Percentiles rank a stretch among this genome's conserved stretches.
phyloP scores from a whole-genome alignment of 2,329 filamentous ascomycete species.

The Arthrobotrys musiformis region DNA sequence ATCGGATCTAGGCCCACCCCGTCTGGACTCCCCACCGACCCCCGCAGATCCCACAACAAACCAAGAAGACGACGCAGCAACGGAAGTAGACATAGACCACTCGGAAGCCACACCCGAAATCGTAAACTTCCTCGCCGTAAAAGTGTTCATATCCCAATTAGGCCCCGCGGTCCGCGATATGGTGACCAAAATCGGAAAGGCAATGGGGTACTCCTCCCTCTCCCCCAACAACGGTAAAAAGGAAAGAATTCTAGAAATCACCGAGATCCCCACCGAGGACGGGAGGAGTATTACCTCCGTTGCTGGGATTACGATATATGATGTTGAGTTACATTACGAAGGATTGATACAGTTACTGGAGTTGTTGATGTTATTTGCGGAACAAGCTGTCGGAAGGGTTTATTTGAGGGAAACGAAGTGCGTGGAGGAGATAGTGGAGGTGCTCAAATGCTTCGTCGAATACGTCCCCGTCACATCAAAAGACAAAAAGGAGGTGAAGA shows the following conservation, averaged over 20 bases:
- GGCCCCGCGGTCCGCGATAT: conserved; percentile 51
- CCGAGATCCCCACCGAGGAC: conserved; percentile 49
- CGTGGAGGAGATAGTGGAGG: conserved; percentile 42
- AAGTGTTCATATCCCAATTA: conserved; percentile 50
- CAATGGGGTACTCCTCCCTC: conserved; percentile 37
- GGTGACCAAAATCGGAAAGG: conserved; percentile 51
- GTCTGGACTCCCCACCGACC: too few relatives aligned
- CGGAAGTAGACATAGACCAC: conserved; percentile 53
- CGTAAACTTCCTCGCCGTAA: conserved; percentile 52
- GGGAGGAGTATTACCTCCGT: conserved; percentile 48
- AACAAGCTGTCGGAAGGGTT: conserved; percentile 45
- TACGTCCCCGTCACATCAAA: conserved; percentile 47
- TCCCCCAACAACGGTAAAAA: background rate
- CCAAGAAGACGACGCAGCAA: conserved; percentile 48
- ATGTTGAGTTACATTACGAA: conserved; percentile 53
- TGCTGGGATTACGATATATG: conserved; percentile 52
- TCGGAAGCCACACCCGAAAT: conserved; percentile 51
- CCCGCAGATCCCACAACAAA: too few relatives aligned
- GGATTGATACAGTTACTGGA: conserved; percentile 46
- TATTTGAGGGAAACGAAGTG: conserved; percentile 43
- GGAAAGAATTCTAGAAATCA: conserved; percentile 26
- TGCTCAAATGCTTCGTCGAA: conserved; percentile 40
- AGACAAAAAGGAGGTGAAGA: conserved; percentile 14
- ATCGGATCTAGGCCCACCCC: conserved; percentile 31
- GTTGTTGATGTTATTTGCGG: conserved; percentile 53